These are phyloP conservation scores for Lophiotrema nucula DNA, from an alignment of 495 filamentous ascomycete genomes.

Conservation along the genomic window DNA sequence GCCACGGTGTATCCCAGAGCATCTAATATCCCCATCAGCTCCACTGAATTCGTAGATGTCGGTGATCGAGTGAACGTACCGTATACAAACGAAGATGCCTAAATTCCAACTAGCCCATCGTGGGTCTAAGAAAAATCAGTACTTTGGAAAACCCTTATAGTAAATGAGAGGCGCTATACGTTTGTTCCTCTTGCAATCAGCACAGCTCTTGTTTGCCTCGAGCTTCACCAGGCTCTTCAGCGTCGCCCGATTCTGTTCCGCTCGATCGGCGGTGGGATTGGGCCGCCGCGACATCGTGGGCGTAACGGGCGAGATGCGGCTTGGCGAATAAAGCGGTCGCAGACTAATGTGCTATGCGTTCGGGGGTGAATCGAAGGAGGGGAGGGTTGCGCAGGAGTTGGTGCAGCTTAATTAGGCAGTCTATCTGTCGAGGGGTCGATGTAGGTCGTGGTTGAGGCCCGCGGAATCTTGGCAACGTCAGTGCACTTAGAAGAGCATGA, in stretches of 20 bases:
- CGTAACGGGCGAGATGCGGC: background rate
- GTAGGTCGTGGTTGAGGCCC: no score
- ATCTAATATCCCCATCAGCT: no score
- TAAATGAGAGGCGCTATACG: conserved; percentile 54
- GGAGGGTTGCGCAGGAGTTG: background rate
- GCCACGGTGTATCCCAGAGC: conserved; percentile 94
- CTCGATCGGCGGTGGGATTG: conserved; percentile 77
- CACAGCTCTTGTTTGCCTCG: conserved; percentile 91
- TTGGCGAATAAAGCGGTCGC: background rate
- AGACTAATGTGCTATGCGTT: background rate
- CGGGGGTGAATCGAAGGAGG: background rate
- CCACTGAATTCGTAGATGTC: no score
- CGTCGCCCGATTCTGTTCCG: conserved; percentile 82
- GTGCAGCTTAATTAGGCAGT: background rate
- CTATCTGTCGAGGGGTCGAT: background rate
- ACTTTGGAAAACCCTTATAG: background rate
- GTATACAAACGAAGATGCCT: conserved; percentile 87
- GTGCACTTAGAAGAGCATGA: no score
- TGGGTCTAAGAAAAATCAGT: conserved; percentile 63
- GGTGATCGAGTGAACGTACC: conserved; percentile 47
- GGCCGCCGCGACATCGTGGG: conserved; percentile 80
- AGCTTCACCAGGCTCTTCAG: conserved; percentile 92
- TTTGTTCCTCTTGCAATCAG: conserved; percentile 98
- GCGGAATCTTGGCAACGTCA: conserved; percentile 17
- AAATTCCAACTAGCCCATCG: conserved; percentile 87